Conservation (phyloP, 2,329 filamentous ascomycete genomes). For the Penicillium sp. region DNA sequence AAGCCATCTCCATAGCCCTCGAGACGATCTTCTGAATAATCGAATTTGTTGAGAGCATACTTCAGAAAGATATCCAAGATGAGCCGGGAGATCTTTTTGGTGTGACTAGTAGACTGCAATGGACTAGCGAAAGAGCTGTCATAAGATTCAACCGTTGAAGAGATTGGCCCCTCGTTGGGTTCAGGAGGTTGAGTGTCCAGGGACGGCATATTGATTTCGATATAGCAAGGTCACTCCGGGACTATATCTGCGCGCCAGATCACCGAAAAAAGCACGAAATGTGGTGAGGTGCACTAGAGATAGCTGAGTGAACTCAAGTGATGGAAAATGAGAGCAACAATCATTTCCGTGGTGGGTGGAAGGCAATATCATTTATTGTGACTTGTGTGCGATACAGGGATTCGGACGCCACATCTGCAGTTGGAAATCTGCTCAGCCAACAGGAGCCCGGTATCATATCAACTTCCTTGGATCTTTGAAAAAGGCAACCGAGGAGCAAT, state of each 20-base stretch:
- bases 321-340: neutral
- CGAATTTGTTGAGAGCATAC: neutral
- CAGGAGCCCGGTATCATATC: neutral
- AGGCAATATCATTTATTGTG: neutral
- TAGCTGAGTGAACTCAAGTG: neutral
- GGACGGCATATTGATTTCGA: neutral
- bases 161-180: neutral
- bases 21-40: neutral
- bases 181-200: neutral
- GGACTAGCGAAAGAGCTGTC: neutral
- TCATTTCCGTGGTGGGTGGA: neutral
- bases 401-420: neutral
- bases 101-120: neutral
- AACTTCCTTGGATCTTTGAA: neutral
- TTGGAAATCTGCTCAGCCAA: neutral
- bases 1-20: neutral
- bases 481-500: neutral
- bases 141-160: neutral
- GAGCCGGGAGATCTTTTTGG: neutral
- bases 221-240: neutral
- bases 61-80: neutral
- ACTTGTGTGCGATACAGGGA: neutral
- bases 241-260: neutral
- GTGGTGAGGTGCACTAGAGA: neutral
- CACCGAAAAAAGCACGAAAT: neutral